Percentiles rank a stretch among this genome's conserved stretches.
Conservation (phyloP, 352 stramenopile genomes). For the Phytophthora meadii region DNA sequence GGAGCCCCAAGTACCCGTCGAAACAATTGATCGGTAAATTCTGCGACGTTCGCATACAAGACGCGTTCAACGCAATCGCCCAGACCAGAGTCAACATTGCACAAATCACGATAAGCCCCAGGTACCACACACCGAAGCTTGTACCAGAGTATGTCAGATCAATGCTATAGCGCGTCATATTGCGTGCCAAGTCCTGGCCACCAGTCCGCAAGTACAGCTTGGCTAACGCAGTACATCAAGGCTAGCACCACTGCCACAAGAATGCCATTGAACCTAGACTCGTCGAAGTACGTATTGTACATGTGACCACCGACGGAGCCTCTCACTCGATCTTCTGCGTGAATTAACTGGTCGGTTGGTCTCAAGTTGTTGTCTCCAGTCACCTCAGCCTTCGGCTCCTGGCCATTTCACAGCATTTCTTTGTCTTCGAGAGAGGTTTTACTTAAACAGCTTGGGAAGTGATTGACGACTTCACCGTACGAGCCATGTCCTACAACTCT, state of each 20-base stretch:
- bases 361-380: not conserved
- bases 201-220: constrained; percentile 41
- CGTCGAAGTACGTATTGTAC: constrained; percentile 43
- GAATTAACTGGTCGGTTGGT: constrained; percentile 14
- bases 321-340: constrained; percentile 37
- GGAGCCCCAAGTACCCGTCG: constrained; percentile 49
- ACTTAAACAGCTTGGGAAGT: constrained; percentile 3
- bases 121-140: constrained; percentile 45
- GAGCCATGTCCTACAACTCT: constrained; percentile 70
- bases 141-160: constrained; percentile 41
- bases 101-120: constrained; percentile 37
- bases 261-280: constrained; percentile 32
- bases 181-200: constrained; percentile 39
- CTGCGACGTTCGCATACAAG: constrained; percentile 34
- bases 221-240: constrained; percentile 12
- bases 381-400: too few relatives aligned
- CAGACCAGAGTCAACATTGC: constrained; percentile 21
- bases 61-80: constrained; percentile 31
- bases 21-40: constrained; percentile 42
- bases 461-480: constrained; percentile 65
- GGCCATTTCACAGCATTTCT: too few relatives aligned
- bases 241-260: constrained; percentile 16
- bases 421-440: too few relatives aligned
- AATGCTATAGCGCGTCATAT: too few relatives aligned
- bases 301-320: too few relatives aligned